Evolutionary conservation across 1,139 yeast genomes (phyloP).

Genomic region (Candida freyschussii): DNA sequence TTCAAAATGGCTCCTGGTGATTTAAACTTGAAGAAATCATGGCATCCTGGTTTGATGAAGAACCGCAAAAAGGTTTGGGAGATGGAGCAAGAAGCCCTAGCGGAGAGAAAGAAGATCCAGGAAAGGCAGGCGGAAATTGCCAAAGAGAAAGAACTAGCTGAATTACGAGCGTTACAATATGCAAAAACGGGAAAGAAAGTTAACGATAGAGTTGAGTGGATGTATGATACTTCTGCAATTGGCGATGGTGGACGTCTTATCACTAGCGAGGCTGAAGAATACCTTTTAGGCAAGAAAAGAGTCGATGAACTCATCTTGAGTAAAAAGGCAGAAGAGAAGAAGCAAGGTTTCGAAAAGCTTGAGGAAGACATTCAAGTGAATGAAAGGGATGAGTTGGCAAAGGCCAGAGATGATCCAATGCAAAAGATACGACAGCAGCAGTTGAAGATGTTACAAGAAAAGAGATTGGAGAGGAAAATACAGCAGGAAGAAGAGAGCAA

Average conservation of each 20-base stretch:
- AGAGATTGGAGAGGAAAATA: constrained; percentile 1
- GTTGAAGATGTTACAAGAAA: constrained; percentile 27
- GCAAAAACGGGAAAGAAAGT: constrained; percentile 40
- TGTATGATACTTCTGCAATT: constrained; percentile 56
- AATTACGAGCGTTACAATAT: constrained; percentile 49
- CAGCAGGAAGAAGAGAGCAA: not conserved
- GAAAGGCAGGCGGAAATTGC: constrained; percentile 62
- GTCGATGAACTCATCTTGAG: constrained; percentile 35
- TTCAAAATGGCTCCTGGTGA: constrained; percentile 69
- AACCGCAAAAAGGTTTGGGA: constrained; percentile 87
- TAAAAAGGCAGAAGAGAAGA: constrained; percentile 10
- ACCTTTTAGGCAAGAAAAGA: constrained; percentile 45
- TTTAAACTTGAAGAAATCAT: constrained; percentile 83
- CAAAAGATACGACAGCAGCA: constrained; percentile 42
- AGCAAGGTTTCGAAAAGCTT: constrained; percentile 21
- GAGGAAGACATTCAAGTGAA: constrained; percentile 9
- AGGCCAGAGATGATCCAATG: constrained; percentile 51
- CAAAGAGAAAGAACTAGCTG: constrained; percentile 59
- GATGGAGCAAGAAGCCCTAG: constrained; percentile 71
- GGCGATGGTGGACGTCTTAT: constrained; percentile 18
- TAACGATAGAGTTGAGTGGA: constrained; percentile 68
- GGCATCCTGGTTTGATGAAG: constrained; percentile 88
- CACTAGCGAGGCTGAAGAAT: constrained; percentile 38
- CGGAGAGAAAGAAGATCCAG: constrained; percentile 62
- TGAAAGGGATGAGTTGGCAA: constrained; percentile 24